phyloP scores from a whole-genome alignment of 768 basidiomycete genomes.

The Pilatotrama ljubarskyi region DNA sequence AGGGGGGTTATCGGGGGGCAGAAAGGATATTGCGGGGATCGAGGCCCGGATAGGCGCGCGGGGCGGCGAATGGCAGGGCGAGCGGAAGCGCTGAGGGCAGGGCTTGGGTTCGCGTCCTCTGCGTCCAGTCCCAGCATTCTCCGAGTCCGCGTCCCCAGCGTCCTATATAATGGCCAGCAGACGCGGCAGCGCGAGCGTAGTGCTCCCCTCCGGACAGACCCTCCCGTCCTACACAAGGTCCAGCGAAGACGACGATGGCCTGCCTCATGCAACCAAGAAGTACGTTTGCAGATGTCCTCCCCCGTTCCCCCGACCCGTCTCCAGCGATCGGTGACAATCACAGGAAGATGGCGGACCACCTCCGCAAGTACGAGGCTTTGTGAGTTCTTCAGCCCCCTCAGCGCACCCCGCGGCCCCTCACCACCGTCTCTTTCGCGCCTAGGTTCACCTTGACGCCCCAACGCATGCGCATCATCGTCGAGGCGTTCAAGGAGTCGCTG shows the following conservation, averaged over 20 bases:
- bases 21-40: constrained; percentile 1
- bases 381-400: constrained; percentile 44
- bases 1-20: background rate
- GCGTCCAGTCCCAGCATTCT: background rate
- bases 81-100: background rate
- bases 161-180: constrained; percentile 37
- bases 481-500: constrained; percentile 91
- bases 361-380: constrained; percentile 87
- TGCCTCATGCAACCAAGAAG: constrained; percentile 95
- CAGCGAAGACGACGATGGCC: constrained; percentile 74
- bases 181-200: constrained; percentile 75
- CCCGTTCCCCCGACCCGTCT: constrained; percentile 15
- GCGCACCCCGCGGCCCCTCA: background rate
- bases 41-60: background rate
- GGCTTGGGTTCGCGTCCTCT: background rate
- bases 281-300: constrained; percentile 36
- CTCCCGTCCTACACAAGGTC: constrained; percentile 79
- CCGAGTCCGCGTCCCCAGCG: background rate
- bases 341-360: constrained; percentile 92
- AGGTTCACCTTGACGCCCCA: constrained; percentile 89
- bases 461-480: constrained; percentile 95
- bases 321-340: constrained; percentile 21
- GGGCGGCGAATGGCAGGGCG: background rate
- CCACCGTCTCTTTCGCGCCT: background rate
- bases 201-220: constrained; percentile 72